phyloP scores from a whole-genome alignment of 768 basidiomycete species.

The Lentinula edodes region DNA sequence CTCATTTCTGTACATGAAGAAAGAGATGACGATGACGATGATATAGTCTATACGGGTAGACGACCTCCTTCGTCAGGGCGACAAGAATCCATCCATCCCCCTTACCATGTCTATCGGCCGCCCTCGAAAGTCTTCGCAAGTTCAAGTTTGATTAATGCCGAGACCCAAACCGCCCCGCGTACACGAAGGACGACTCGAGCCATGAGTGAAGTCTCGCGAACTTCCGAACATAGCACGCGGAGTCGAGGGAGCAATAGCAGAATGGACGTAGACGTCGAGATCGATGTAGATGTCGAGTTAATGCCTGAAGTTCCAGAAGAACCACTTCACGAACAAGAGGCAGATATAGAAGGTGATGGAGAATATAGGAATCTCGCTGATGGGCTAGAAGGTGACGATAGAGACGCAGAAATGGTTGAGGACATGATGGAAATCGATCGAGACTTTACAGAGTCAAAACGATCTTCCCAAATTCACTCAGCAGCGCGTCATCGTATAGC shows the following conservation, averaged over 20 bases:
- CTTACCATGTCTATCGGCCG: background rate
- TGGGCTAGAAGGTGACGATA: background rate
- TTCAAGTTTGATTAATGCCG: background rate
- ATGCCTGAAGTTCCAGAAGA: background rate
- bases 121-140: background rate
- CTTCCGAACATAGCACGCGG: background rate
- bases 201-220: background rate
- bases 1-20: constrained; percentile 7
- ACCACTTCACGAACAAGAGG: background rate
- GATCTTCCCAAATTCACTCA: background rate
- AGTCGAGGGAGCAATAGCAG: background rate
- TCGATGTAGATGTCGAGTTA: background rate
- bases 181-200: background rate
- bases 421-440: constrained; percentile 3
- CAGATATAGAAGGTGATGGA: background rate
- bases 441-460: background rate
- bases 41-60: background rate
- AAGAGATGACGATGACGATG: constrained; percentile 11
- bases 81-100: background rate
- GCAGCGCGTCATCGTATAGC: background rate
- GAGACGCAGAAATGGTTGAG: constrained; percentile 1
- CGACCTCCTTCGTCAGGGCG: background rate
- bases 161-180: background rate
- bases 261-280: background rate
- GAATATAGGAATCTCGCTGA: background rate